phyloP scores from a whole-genome alignment of 2,329 filamentous ascomycete genomes.

The Fusarium setosum region DNA sequence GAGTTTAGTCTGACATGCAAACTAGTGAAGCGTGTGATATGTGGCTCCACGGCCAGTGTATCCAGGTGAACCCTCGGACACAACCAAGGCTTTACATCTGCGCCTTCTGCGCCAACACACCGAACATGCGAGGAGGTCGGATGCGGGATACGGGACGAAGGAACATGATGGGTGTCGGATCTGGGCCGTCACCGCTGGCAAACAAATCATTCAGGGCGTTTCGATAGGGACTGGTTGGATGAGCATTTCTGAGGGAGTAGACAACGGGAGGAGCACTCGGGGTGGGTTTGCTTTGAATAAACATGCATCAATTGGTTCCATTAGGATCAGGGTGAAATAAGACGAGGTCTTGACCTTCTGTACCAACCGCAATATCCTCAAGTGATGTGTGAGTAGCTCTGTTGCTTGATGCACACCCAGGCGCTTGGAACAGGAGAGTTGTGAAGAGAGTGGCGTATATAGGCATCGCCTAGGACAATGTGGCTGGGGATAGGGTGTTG shows the following conservation, averaged over 20 bases:
- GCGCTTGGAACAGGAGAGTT: no score
- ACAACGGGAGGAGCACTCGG: constrained; percentile 31
- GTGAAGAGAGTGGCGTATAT: neutral
- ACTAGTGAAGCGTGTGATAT: constrained; percentile 72
- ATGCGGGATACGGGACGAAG: constrained; percentile 56
- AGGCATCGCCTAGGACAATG: neutral
- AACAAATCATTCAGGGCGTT: constrained; percentile 58
- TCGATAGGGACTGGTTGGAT: constrained; percentile 46
- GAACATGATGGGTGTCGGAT: constrained; percentile 37
- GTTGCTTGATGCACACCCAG: no score
- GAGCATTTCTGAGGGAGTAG: constrained; percentile 33
- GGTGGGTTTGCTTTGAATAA: constrained; percentile 29
- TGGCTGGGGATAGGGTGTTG: neutral
- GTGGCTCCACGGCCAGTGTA: constrained; percentile 72
- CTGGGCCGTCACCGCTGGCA: constrained; percentile 52
- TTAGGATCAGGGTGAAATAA: neutral
- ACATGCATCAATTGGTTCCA: constrained; percentile 8
- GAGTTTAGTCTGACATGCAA: constrained; percentile 32
- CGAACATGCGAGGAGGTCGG: constrained; percentile 62
- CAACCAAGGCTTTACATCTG: constrained; percentile 72
- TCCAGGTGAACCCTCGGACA: constrained; percentile 68
- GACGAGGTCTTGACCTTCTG: neutral
- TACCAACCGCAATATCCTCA: neutral
- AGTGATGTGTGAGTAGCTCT: neutral
- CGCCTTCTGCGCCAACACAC: constrained; percentile 70